phyloP scores from a whole-genome alignment of 495 filamentous ascomycete genomes.

The Hypoxylon fragiforme region DNA sequence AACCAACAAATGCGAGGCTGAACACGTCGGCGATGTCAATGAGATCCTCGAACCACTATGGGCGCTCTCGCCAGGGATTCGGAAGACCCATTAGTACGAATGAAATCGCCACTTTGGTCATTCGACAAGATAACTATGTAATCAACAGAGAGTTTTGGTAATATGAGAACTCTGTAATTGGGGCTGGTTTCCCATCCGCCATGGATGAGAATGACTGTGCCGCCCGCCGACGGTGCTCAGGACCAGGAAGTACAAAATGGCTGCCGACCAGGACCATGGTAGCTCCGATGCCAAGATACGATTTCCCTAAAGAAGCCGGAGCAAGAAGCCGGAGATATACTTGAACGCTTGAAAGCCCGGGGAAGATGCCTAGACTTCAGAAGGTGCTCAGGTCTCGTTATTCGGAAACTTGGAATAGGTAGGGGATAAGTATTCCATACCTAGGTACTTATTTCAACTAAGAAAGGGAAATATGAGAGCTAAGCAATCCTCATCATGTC shows the following conservation, averaged over 20 bases:
- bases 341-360: neutral
- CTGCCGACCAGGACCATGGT: slow-evolving; percentile 9
- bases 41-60: slow-evolving; percentile 3
- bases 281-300: neutral
- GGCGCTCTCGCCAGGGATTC: slow-evolving; percentile 1
- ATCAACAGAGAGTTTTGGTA: too few species aligned
- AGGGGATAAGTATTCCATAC: too few species aligned
- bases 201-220: slow-evolving; percentile 2
- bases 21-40: neutral
- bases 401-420: too few species aligned
- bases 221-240: neutral
- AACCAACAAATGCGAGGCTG: neutral
- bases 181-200: too few species aligned
- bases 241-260: slow-evolving; percentile 5
- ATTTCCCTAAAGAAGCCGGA: slow-evolving; percentile 6
- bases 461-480: too few species aligned
- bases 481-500: too few species aligned
- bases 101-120: neutral
- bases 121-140: neutral
- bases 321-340: neutral
- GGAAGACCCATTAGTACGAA: slow-evolving; percentile 3
- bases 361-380: too few species aligned
- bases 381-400: too few species aligned
- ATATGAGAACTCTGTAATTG: too few species aligned
- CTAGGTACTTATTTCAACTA: too few species aligned